These are phyloP conservation scores for Hyphochytrium catenoides DNA, from an alignment of 352 stramenopile genomes.

Conservation along the genomic window DNA sequence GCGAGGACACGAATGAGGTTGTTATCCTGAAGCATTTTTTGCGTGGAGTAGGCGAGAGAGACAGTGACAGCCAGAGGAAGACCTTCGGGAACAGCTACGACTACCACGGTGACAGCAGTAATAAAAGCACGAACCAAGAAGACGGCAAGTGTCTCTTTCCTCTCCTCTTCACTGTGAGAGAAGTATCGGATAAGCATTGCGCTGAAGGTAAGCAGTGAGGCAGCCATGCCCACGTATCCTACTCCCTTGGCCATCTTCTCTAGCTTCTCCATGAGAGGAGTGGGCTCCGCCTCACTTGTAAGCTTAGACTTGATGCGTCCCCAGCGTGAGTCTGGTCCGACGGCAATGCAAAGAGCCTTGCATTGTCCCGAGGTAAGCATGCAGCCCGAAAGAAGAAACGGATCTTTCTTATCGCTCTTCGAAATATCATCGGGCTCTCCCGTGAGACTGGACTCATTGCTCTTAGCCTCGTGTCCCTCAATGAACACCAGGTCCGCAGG, in stretches of 20 bases:
- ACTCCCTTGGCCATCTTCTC: slow-evolving; percentile 69
- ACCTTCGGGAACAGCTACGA: slow-evolving; percentile 81
- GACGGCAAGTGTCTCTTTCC: slow-evolving; percentile 7
- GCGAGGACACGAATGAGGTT: slow-evolving; percentile 93
- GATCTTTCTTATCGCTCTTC: slow-evolving; percentile 43
- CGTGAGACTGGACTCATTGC: slow-evolving; percentile 86
- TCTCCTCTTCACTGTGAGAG: slow-evolving; percentile 22
- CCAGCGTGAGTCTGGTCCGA: slow-evolving; percentile 53
- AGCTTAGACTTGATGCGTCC: slow-evolving; percentile 75
- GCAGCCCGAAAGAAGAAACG: slow-evolving; percentile 62
- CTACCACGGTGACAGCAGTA: slow-evolving; percentile 77
- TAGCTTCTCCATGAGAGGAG: slow-evolving; percentile 75
- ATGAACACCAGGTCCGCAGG: slow-evolving; percentile 81
- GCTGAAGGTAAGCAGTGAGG: slow-evolving; percentile 56
- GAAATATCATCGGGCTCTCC: slow-evolving; percentile 79
- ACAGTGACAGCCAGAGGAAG: slow-evolving; percentile 79
- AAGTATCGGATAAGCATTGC: slow-evolving; percentile 61
- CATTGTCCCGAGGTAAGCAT: slow-evolving; percentile 35
- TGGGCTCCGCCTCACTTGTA: slow-evolving; percentile 54
- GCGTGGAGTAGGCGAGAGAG: slow-evolving; percentile 80
- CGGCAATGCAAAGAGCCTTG: slow-evolving; percentile 51
- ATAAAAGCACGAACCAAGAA: slow-evolving; percentile 79
- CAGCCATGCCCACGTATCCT: slow-evolving; percentile 50
- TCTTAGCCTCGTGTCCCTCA: slow-evolving; percentile 68
- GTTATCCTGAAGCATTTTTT: slow-evolving; percentile 95